Evolutionary conservation across 176 grass and related monocot genomes (phyloP).

Genomic region (Oryza officinalis): DNA sequence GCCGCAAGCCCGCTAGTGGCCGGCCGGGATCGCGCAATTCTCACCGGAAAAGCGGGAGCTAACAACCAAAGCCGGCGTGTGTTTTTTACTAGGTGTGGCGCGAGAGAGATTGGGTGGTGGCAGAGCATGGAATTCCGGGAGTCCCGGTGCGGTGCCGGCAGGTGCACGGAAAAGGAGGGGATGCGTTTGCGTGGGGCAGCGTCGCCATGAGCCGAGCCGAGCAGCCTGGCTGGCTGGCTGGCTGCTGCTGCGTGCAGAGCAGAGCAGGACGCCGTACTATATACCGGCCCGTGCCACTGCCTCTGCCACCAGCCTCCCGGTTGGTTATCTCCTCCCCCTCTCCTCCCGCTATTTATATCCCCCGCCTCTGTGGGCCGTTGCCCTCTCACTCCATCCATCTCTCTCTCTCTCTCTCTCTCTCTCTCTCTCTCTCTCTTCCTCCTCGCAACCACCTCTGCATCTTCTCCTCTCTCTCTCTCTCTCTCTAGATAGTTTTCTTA

Average conservation of each 20-base stretch:
- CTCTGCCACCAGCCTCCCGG: conserved; percentile 7
- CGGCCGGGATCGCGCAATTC: neutral
- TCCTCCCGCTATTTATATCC: conserved; percentile 54
- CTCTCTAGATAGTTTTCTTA: neutral
- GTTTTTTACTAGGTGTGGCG: too few relatives aligned
- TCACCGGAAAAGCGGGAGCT: neutral
- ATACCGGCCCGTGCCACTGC: conserved; percentile 39
- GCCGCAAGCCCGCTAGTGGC: too few relatives aligned
- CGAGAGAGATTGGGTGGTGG: too few relatives aligned
- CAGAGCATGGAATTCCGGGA: conserved; percentile 16
- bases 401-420: neutral
- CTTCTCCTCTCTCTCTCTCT: neutral
- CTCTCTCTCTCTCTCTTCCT: neutral
- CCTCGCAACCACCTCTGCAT: conserved; percentile 40
- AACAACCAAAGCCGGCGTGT: too few relatives aligned
- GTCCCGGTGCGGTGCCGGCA: conserved; percentile 33
- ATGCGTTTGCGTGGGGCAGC: conserved; percentile 24
- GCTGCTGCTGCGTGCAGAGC: neutral
- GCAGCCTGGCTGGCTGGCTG: neutral
- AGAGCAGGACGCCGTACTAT: neutral
- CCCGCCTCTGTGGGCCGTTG: conserved; percentile 40
- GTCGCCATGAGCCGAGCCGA: conserved; percentile 2
- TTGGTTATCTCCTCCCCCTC: conserved; percentile 1
- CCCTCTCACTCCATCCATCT: conserved; percentile 25
- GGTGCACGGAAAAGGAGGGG: conserved; percentile 43